Evolutionary conservation across 2,329 filamentous ascomycete species (phyloP).

Genomic region (Coniosporium tulheliwenetii): DNA sequence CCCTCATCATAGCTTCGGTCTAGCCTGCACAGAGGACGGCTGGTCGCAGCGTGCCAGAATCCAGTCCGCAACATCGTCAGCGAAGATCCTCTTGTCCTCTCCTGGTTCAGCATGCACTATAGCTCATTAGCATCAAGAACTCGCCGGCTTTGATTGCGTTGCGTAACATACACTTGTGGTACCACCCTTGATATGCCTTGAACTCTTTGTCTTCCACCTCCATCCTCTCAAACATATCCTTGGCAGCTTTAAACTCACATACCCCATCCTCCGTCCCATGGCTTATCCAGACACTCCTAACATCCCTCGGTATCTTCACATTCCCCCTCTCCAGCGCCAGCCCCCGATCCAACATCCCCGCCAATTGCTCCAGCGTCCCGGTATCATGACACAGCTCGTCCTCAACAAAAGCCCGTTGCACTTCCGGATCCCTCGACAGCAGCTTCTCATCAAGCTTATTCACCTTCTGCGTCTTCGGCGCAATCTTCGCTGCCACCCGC

Average conservation of each 20-base stretch:
- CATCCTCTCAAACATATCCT: slow-evolving; percentile 44
- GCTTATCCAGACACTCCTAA: slow-evolving; percentile 52
- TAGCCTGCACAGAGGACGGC: too few relatives aligned
- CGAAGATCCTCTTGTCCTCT: slow-evolving; percentile 16
- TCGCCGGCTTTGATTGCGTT: too few relatives aligned
- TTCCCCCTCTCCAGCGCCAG: slow-evolving; percentile 41
- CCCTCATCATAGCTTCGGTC: too few relatives aligned
- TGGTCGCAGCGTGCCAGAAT: slow-evolving; percentile 9
- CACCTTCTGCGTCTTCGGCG: slow-evolving; percentile 52
- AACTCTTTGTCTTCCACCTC: slow-evolving; percentile 52
- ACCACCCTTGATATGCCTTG: slow-evolving; percentile 60
- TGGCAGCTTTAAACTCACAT: slow-evolving; percentile 49
- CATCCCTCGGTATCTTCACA: slow-evolving; percentile 26
- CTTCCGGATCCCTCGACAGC: slow-evolving; percentile 50
- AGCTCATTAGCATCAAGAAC: slow-evolving; percentile 1
- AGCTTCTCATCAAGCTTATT: slow-evolving; percentile 48
- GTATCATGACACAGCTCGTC: slow-evolving; percentile 68
- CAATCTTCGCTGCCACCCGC: slow-evolving; percentile 47
- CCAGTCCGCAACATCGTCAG: slow-evolving; percentile 17
- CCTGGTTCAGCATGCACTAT: slow-evolving; percentile 19
- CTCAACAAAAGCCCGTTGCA: slow-evolving; percentile 42
- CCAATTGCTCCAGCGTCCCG: slow-evolving; percentile 69
- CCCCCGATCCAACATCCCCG: slow-evolving; percentile 63
- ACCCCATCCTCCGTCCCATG: slow-evolving; percentile 65
- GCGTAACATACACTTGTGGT: slow-evolving; percentile 45